Evolutionary conservation across 2,329 filamentous ascomycete species (phyloP).

Genomic region (Fusarium gaditjirri): DNA sequence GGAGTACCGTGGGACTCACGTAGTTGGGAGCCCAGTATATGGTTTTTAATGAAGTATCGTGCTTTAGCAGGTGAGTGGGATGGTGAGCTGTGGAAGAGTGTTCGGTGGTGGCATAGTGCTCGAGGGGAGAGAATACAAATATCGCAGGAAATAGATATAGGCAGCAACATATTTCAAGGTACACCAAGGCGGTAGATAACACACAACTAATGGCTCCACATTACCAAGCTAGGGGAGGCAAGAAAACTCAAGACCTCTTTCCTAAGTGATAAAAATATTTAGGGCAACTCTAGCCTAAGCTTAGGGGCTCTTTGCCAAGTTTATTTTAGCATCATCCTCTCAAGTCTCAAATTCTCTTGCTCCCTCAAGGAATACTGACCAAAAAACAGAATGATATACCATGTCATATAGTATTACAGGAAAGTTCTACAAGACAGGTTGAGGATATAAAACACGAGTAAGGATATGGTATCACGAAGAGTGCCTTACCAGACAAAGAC

Average conservation of each 20-base stretch:
- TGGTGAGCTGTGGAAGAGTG: constrained; percentile 50
- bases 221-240: neutral
- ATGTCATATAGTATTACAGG: constrained; percentile 38
- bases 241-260: too few relatives aligned
- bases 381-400: constrained; percentile 5
- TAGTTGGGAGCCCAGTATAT: constrained; percentile 57
- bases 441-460: constrained; percentile 37
- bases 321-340: too few relatives aligned
- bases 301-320: too few relatives aligned
- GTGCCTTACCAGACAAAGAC: constrained; percentile 46
- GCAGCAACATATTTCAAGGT: neutral
- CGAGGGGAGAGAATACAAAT: constrained; percentile 40
- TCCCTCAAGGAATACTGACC: neutral
- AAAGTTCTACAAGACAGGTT: constrained; percentile 19
- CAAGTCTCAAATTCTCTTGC: too few relatives aligned
- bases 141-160: neutral
- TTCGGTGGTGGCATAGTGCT: constrained; percentile 46
- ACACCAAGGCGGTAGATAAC: constrained; percentile 5
- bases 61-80: constrained; percentile 50
- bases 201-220: neutral
- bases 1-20: constrained; percentile 57
- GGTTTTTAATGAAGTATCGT: constrained; percentile 57
- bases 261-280: too few relatives aligned
- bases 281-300: too few relatives aligned
- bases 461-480: constrained; percentile 50